Evolutionary conservation across 176 grass and related monocot species (phyloP).

Genomic region (Eremochloa ophiuroides): DNA sequence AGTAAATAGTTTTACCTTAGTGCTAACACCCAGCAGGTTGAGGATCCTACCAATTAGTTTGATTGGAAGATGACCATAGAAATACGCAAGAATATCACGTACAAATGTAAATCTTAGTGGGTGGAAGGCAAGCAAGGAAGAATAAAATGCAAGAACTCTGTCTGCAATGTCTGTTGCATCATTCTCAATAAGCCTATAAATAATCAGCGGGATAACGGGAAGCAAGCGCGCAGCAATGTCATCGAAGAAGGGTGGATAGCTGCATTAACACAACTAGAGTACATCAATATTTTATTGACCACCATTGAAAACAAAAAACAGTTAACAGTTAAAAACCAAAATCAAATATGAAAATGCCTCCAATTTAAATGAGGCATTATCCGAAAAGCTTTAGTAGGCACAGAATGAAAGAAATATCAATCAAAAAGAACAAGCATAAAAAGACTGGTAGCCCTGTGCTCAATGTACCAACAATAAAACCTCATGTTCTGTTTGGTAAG

Average conservation of each 20-base stretch:
- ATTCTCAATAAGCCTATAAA: slow-evolving; percentile 99
- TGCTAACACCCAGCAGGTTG: slow-evolving; percentile 70
- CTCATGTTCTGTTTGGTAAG: background rate
- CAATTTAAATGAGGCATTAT: slow-evolving; percentile 17
- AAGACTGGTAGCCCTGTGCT: background rate
- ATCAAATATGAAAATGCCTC: slow-evolving; percentile 23
- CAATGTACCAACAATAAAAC: slow-evolving; percentile 2
- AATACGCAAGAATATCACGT: slow-evolving; percentile 98
- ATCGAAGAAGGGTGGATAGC: slow-evolving; percentile 92
- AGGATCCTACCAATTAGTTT: slow-evolving; percentile 87
- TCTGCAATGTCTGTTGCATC: slow-evolving; percentile 81
- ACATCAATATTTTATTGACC: slow-evolving; percentile 23
- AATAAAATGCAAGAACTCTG: slow-evolving; percentile 82
- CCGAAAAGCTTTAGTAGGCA: slow-evolving; percentile 6
- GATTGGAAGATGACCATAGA: slow-evolving; percentile 83
- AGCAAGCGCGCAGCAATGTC: slow-evolving; percentile 93
- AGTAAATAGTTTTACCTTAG: slow-evolving; percentile 62
- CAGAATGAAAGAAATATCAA: slow-evolving; percentile 16
- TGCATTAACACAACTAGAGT: slow-evolving; percentile 45
- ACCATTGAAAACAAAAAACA: slow-evolving; percentile 32
- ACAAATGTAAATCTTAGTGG: slow-evolving; percentile 96
- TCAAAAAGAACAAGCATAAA: slow-evolving; percentile 10
- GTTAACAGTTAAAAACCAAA: slow-evolving; percentile 17
- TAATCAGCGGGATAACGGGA: slow-evolving; percentile 80
- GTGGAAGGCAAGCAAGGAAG: slow-evolving; percentile 78